Evolutionary conservation across 768 basidiomycete genomes (phyloP), one percentile per base, ranked within the genome.

Genomic region (Steccherinum ochraceum): DNA sequence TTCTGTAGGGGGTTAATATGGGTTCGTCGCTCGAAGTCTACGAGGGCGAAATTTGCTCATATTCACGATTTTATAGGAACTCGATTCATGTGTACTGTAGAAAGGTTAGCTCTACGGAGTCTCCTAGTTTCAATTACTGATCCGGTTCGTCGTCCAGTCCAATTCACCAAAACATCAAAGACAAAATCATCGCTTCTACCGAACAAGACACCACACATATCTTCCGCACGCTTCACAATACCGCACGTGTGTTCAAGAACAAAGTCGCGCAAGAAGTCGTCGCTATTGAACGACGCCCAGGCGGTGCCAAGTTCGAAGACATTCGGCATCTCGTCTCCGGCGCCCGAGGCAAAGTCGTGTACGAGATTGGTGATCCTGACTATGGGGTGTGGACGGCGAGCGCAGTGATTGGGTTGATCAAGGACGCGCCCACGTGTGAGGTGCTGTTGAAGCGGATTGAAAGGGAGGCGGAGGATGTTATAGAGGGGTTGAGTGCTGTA

Each of bases 11-110:
- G 41, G 75, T 87, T 12, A 95, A 93, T 61, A 89, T 93, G 86
- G 93, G 72, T 68, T 48, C 26, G 63, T 61, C 24, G n/a, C n/a
- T n/a, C n/a, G n/a, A n/a, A n/a, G n/a, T n/a, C n/a, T n/a, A n/a
- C n/a, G n/a, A n/a, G n/a, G n/a, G n/a, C n/a, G n/a, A n/a, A n/a
- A 12, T 5, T 7, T 35, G 39, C 10, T 21, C n/a, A 10, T 20
- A 18, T 19, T 16, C 35, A 21, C 19, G 16, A 13, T 16, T 48
- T 23, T 18, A 18, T 49, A 72, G 67, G 88, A 12, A 93, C 93
- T 7, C 80, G 92, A 4, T 94, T 96, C 72, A 86, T 95, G 89
- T 89, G 87, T 65, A 94, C 92, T 1, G 80, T 83, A 11, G 93
- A 96, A 66, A 81, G 84, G 80, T 84, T 13, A 12, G 30, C 30